A percentile compares a stretch with the other conserved stretches of the same genome.
Evolutionary conservation across 441 rosid genomes (phyloP).

Genomic region (Syzygium syzygioides): DNA sequence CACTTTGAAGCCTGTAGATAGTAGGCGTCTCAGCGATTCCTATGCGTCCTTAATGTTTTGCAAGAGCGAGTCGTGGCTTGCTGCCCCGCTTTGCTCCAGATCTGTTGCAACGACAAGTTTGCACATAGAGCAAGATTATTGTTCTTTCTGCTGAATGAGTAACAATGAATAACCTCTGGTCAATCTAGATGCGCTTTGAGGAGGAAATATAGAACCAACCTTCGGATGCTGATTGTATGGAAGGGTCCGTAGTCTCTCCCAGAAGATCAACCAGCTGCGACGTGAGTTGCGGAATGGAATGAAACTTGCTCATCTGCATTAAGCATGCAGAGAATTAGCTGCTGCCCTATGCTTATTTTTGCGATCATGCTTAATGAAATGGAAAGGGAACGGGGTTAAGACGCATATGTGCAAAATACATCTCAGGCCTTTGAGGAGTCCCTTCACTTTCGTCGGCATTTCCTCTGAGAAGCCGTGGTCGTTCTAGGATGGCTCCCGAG

Average conservation of each 20-base stretch:
- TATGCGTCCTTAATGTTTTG: constrained; percentile 23
- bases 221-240: constrained; percentile 17
- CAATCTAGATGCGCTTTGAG: neutral
- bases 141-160: neutral
- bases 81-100: neutral
- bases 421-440: constrained; percentile 52
- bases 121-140: neutral
- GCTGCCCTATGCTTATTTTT: neutral
- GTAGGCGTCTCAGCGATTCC: constrained; percentile 39
- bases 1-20: constrained; percentile 1
- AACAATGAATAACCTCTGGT: neutral
- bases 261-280: constrained; percentile 5
- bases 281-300: constrained; percentile 20
- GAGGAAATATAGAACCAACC: constrained; percentile 19
- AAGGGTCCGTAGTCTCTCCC: constrained; percentile 3
- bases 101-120: neutral
- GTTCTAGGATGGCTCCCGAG: neutral
- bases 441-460: constrained; percentile 43
- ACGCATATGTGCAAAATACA: constrained; percentile 42
- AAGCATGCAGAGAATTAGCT: neutral
- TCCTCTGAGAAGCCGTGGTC: neutral
- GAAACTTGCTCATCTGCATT: constrained; percentile 53
- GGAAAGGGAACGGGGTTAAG: neutral
- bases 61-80: neutral
- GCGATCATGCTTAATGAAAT: neutral